A percentile compares a stretch with the other conserved stretches of the same genome.
These are phyloP conservation scores for Eutypella sp. DNA, from an alignment of 2,329 filamentous ascomycete genomes.

Conservation along the genomic window DNA sequence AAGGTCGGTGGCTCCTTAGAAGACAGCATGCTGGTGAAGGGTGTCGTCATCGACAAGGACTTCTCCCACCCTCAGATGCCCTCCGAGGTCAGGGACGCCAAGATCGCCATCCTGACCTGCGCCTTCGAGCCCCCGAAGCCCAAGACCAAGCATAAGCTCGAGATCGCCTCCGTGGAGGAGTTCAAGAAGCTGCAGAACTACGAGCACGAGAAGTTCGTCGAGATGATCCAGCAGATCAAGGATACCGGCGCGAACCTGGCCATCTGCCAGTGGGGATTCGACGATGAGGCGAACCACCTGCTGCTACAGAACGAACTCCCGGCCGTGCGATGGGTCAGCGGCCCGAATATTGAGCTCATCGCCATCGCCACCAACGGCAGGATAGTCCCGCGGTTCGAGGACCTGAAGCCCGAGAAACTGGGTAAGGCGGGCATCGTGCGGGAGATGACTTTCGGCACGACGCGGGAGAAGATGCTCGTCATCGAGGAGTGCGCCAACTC, in stretches of 20 bases:
- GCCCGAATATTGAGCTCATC: constrained; percentile 96
- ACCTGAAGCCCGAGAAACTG: constrained; percentile 85
- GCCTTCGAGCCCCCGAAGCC: constrained; percentile 98
- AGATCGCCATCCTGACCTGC: constrained; percentile 95
- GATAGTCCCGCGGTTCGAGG: constrained; percentile 96
- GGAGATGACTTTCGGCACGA: constrained; percentile 96
- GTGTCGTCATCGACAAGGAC: constrained; percentile 98
- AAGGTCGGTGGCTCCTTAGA: constrained; percentile 94
- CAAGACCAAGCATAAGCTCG: constrained; percentile 99
- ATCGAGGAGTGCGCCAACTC: constrained; percentile 99
- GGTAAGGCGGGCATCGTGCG: constrained; percentile 84
- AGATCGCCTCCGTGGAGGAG: constrained; percentile 94
- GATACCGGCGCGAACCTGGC: constrained; percentile 93
- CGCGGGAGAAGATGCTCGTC: constrained; percentile 97
- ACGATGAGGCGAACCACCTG: constrained; percentile 97
- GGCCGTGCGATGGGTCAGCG: constrained; percentile 95
- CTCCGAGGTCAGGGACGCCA: constrained; percentile 87
- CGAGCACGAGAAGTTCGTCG: constrained; percentile 91
- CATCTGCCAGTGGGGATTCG: constrained; percentile 99
- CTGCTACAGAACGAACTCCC: constrained; percentile 94
- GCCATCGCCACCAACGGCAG: constrained; percentile 97
- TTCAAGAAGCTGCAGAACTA: constrained; percentile 97
- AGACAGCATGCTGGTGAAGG: constrained; percentile 91
- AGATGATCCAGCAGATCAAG: constrained; percentile 99
- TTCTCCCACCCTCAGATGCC: constrained; percentile 99